Conservation (phyloP, 352 stramenopile genomes). For the Globisporangium heterothallicum region DNA sequence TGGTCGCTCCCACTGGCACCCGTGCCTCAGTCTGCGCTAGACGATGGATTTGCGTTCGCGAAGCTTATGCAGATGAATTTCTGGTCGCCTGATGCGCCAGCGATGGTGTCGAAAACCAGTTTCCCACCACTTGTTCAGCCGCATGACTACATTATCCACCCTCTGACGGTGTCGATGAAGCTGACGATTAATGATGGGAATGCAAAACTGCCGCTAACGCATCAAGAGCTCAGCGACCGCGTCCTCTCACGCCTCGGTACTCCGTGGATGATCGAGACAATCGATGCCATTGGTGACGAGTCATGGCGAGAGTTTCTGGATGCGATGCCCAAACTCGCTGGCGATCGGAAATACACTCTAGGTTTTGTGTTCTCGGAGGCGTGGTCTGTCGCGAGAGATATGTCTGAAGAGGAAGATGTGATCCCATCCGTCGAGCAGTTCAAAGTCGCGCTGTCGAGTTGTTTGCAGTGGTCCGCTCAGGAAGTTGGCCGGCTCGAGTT, state of each 20-base stretch:
- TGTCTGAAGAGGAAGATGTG: constrained; percentile 71
- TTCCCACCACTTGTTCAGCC: constrained; percentile 32
- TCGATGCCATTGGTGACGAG: constrained; percentile 60
- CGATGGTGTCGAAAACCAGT: constrained; percentile 13
- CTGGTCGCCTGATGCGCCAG: constrained; percentile 16
- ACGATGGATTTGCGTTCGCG: constrained; percentile 55
- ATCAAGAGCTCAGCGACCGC: constrained; percentile 63
- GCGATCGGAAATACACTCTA: constrained; percentile 73
- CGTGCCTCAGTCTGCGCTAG: constrained; percentile 34
- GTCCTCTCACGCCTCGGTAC: constrained; percentile 71
- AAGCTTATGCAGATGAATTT: constrained; percentile 69
- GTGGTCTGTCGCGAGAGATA: constrained; percentile 70
- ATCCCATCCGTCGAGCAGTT: constrained; percentile 71
- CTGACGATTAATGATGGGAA: constrained; percentile 79
- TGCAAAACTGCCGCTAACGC: constrained; percentile 72
- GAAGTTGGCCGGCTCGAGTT: constrained; percentile 57
- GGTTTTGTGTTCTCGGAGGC: constrained; percentile 83
- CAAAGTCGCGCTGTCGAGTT: constrained; percentile 65
- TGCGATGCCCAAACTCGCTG: constrained; percentile 65
- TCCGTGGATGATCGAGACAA: constrained; percentile 74
- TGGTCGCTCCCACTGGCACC: constrained; percentile 56
- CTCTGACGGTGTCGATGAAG: constrained; percentile 72
- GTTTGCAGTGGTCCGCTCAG: constrained; percentile 61
- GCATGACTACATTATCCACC: constrained; percentile 66
- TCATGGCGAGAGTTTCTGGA: constrained; percentile 65